These are phyloP conservation scores for Macaranga tanarius DNA, from an alignment of 441 rosid species.

Conservation along the genomic window DNA sequence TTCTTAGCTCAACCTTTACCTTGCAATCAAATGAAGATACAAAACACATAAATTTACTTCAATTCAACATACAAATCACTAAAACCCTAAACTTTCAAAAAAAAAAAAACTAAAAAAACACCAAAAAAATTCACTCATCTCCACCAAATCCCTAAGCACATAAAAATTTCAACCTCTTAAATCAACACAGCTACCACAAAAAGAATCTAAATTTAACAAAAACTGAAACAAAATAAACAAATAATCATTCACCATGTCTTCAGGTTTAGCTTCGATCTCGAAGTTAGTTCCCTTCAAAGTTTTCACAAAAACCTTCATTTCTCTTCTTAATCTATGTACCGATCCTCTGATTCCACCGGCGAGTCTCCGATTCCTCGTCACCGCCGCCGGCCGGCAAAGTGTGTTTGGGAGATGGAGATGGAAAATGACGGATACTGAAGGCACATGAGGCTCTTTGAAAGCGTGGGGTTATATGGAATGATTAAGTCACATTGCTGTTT, in stretches of 20 bases:
- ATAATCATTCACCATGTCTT: constrained; percentile 47
- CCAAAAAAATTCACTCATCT: too few relatives aligned
- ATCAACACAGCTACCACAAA: too few relatives aligned
- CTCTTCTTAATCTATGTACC: neutral
- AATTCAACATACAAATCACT: neutral
- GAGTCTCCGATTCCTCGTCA: neutral
- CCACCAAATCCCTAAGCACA: neutral
- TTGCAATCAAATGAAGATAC: too few relatives aligned
- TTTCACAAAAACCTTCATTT: constrained; percentile 72
- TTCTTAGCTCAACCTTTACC: too few relatives aligned
- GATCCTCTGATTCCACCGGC: constrained; percentile 13
- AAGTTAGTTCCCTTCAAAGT: constrained; percentile 75
- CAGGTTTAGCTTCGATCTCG: constrained; percentile 71
- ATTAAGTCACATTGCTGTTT: neutral
- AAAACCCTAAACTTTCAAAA: neutral
- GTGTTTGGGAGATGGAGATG: neutral
- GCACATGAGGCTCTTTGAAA: neutral
- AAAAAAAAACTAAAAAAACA: too few relatives aligned
- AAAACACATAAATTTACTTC: too few relatives aligned
- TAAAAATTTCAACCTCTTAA: neutral
- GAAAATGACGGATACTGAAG: neutral
- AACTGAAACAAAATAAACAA: neutral
- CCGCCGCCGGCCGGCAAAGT: constrained; percentile 18
- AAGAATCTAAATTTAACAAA: neutral
- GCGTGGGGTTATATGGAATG: neutral